phyloP scores from a whole-genome alignment of 139 green algal genomes.

The Haematococcus sp. region DNA sequence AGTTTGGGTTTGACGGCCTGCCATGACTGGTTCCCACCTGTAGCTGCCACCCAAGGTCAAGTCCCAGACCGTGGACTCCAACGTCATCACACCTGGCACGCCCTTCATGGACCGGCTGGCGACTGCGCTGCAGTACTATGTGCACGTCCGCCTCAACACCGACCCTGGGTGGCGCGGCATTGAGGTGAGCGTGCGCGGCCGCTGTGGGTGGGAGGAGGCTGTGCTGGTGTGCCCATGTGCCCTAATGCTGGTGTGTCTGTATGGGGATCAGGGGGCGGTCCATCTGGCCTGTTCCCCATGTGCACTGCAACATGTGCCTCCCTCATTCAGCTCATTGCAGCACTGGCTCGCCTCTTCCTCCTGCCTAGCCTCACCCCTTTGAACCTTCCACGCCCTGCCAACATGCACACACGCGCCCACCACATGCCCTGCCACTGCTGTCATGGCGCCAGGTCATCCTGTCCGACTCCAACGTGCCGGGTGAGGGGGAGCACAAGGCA shows the following conservation, averaged over 20 bases:
- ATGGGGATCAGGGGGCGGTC: too few relatives aligned
- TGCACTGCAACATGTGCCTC: too few relatives aligned
- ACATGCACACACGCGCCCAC: too few relatives aligned
- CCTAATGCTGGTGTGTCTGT: too few relatives aligned
- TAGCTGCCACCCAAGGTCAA: conserved; percentile 73
- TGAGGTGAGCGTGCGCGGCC: conserved; percentile 68
- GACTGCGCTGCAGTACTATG: conserved; percentile 96
- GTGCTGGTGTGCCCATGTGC: neutral
- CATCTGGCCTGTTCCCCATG: too few relatives aligned
- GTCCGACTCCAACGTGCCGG: conserved; percentile 91
- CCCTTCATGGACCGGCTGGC: conserved; percentile 91
- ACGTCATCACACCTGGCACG: conserved; percentile 98
- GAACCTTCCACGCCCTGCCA: too few relatives aligned
- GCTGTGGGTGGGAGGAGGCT: neutral
- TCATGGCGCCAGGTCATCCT: conserved; percentile 81
- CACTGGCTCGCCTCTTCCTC: too few relatives aligned
- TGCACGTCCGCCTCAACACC: conserved; percentile 88
- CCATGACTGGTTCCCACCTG: too few relatives aligned
- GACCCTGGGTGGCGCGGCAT: conserved; percentile 89
- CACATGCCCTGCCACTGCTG: neutral
- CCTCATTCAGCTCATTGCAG: too few relatives aligned
- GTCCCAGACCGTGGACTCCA: conserved; percentile 82
- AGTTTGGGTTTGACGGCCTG: too few relatives aligned
- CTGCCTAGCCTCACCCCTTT: too few relatives aligned
- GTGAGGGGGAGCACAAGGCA: conserved; percentile 99